Evolutionary conservation across 2,329 filamentous ascomycete genomes (phyloP).

Genomic region (Beauveria australis): DNA sequence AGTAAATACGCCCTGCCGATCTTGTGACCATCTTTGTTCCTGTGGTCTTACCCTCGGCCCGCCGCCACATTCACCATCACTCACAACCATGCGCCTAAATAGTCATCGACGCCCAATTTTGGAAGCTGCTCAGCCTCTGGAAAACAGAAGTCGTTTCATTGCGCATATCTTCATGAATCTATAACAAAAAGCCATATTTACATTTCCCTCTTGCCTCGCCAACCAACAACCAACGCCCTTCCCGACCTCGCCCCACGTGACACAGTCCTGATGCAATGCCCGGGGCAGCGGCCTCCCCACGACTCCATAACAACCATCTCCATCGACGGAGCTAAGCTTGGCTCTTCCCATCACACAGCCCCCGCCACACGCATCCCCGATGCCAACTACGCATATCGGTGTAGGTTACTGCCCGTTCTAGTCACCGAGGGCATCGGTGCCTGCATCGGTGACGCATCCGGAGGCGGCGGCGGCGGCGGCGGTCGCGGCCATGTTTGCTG

Average conservation of each 20-base stretch:
- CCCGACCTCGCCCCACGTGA: background rate
- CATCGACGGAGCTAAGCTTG: background rate
- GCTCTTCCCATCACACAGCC: background rate
- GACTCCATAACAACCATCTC: background rate
- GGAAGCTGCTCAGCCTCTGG: background rate
- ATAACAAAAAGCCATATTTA: background rate
- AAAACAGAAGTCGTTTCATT: background rate
- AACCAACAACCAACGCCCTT: background rate
- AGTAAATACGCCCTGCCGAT: no score
- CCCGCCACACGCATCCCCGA: background rate
- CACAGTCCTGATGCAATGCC: background rate
- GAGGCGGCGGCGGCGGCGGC: background rate
- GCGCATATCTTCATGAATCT: background rate
- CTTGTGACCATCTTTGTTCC: no score
- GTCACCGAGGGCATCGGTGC: background rate
- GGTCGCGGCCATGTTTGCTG: background rate
- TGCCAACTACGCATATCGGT: background rate
- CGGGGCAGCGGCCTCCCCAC: background rate
- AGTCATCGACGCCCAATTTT: no score
- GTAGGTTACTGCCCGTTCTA: constrained; percentile 6
- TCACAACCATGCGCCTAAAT: no score
- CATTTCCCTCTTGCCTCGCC: no score
- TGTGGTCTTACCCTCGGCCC: no score
- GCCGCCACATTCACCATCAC: no score
- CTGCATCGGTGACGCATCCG: background rate